phyloP scores from a whole-genome alignment of 179 eudicot species.

The Heliamphora pulchella region DNA sequence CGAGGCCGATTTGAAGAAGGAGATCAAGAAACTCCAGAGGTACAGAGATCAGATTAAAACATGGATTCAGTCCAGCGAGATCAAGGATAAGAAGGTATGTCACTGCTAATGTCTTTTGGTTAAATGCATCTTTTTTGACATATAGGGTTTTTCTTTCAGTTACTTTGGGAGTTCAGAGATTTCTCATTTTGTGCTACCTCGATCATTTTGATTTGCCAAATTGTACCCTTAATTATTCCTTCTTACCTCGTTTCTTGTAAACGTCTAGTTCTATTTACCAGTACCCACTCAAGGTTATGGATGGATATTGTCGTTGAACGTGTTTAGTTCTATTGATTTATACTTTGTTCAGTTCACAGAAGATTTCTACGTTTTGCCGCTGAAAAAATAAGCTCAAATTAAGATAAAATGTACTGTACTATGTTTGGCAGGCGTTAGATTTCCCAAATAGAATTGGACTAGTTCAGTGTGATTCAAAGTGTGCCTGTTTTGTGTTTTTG shows the following conservation, averaged over 20 bases:
- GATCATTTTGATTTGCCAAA: not conserved
- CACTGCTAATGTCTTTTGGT: not conserved
- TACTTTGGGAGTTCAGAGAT: not conserved
- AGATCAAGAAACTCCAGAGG: constrained; percentile 92
- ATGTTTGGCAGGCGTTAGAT: too few relatives aligned
- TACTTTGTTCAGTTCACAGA: too few relatives aligned
- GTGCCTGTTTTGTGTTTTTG: too few relatives aligned
- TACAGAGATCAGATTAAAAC: constrained; percentile 95
- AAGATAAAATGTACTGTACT: too few relatives aligned
- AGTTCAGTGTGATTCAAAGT: too few relatives aligned
- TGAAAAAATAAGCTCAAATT: too few relatives aligned
- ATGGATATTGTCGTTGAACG: too few relatives aligned
- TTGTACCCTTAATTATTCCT: not conserved
- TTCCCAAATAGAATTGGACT: too few relatives aligned
- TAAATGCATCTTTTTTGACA: not conserved
- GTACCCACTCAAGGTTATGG: not conserved
- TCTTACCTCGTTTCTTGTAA: not conserved
- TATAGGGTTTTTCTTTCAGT: not conserved
- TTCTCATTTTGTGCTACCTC: not conserved
- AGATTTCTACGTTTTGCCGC: too few relatives aligned
- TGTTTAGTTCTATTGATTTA: too few relatives aligned
- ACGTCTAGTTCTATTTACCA: not conserved
- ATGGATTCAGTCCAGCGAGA: constrained; percentile 94
- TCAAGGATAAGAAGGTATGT: constrained; percentile 90
- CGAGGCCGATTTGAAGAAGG: constrained; percentile 98